Evolutionary conservation across 768 basidiomycete genomes (phyloP).

Genomic region (Boletales sp.): DNA sequence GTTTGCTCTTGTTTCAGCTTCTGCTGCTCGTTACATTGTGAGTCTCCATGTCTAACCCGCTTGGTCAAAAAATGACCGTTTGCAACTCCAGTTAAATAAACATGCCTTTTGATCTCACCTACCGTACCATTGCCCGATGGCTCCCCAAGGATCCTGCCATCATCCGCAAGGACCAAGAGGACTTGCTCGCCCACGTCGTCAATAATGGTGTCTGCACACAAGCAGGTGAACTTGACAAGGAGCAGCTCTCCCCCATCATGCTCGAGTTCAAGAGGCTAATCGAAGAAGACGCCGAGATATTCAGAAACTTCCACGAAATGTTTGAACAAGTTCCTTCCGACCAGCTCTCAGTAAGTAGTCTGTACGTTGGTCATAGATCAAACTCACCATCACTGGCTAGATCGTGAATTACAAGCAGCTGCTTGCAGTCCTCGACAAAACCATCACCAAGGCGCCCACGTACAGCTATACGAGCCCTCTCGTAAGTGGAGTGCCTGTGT

Average conservation of each 20-base stretch:
- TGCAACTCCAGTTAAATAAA: background rate
- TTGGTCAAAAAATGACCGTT: background rate
- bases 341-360: constrained; percentile 7
- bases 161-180: constrained; percentile 9
- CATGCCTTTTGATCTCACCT: constrained; percentile 19
- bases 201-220: constrained; percentile 7
- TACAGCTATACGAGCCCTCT: constrained; percentile 19
- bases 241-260: constrained; percentile 9
- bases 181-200: constrained; percentile 29
- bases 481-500: constrained; percentile 22
- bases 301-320: constrained; percentile 24
- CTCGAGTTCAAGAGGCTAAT: constrained; percentile 23
- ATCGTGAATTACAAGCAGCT: constrained; percentile 8
- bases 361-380: background rate
- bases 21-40: background rate
- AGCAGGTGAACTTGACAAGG: constrained; percentile 7
- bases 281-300: constrained; percentile 17
- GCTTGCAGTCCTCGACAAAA: constrained; percentile 27
- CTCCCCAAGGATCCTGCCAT: constrained; percentile 13
- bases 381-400: background rate
- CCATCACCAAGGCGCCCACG: constrained; percentile 14
- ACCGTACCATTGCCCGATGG: constrained; percentile 20
- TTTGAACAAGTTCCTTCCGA: constrained; percentile 15
- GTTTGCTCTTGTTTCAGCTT: background rate
- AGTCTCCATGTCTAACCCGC: background rate